Conservation (phyloP, 2,329 filamentous ascomycete genomes). For the Mollisia scopiformis region DNA sequence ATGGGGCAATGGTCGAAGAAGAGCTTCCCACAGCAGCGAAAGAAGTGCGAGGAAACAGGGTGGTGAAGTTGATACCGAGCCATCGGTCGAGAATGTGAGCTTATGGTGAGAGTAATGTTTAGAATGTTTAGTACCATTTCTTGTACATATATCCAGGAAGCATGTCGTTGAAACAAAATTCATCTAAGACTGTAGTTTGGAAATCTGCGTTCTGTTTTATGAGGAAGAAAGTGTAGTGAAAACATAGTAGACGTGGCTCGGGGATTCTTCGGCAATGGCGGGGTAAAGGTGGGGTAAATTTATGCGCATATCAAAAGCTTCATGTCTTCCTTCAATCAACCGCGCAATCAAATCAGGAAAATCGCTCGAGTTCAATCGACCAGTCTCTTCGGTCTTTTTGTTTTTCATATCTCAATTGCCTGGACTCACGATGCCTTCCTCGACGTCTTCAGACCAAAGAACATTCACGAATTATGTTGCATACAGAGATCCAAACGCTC, state of each 20-base stretch:
- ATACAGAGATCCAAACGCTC: conserved; percentile 33
- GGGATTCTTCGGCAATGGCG: neutral
- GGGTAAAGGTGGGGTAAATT: neutral
- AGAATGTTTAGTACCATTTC: too few relatives aligned
- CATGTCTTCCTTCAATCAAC: neutral
- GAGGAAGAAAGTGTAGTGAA: too few relatives aligned
- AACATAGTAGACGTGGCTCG: too few relatives aligned
- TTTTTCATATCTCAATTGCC: too few relatives aligned
- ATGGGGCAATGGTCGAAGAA: neutral
- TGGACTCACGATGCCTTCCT: neutral
- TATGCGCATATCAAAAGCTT: neutral
- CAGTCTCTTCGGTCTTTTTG: too few relatives aligned
- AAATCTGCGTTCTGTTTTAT: too few relatives aligned
- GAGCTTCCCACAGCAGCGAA: neutral
- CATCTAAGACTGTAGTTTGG: too few relatives aligned
- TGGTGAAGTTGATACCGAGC: neutral
- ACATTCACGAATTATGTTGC: conserved; percentile 42
- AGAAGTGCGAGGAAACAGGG: neutral
- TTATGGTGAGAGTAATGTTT: too few relatives aligned
- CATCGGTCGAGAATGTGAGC: neutral
- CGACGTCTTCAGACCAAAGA: neutral
- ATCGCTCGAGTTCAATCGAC: too few relatives aligned
- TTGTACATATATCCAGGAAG: too few relatives aligned
- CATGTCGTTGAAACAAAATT: too few relatives aligned
- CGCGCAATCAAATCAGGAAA: neutral